Conservation (phyloP, 2,329 filamentous ascomycete genomes). For the Sarocladiaceae sp. region DNA sequence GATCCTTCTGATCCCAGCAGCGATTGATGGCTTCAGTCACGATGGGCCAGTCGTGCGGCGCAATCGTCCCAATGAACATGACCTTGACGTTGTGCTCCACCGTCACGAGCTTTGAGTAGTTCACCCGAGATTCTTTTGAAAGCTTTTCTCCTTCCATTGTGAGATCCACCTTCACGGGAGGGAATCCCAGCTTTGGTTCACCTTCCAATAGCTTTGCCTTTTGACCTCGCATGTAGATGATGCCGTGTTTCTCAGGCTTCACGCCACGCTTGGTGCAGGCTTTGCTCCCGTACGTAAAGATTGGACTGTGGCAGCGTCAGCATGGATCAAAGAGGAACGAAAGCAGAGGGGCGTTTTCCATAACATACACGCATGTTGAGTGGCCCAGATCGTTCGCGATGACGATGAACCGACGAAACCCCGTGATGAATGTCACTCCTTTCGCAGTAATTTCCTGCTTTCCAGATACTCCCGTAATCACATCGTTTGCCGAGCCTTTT, state of each 20-base stretch:
- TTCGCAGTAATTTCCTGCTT: constrained; percentile 26
- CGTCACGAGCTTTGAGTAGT: constrained; percentile 50
- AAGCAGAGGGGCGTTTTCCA: background rate
- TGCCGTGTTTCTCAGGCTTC: constrained; percentile 46
- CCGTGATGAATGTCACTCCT: constrained; percentile 37
- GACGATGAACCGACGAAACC: constrained; percentile 49
- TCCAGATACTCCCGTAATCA: constrained; percentile 24
- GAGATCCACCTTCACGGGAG: constrained; percentile 38
- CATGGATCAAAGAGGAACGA: background rate
- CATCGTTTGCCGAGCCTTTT: constrained; percentile 28
- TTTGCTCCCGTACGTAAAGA: constrained; percentile 47
- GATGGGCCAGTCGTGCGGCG: constrained; percentile 13
- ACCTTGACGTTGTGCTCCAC: constrained; percentile 53
- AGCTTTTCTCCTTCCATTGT: constrained; percentile 38
- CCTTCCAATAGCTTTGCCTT: constrained; percentile 24
- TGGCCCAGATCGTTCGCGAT: constrained; percentile 45
- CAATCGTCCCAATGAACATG: constrained; percentile 48
- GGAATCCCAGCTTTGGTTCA: constrained; percentile 44
- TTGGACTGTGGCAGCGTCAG: constrained; percentile 34
- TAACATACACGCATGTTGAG: constrained; percentile 49
- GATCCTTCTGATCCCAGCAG: constrained; percentile 43
- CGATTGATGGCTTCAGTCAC: constrained; percentile 40
- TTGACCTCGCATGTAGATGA: constrained; percentile 33
- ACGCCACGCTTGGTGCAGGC: constrained; percentile 48
- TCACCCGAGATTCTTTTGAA: constrained; percentile 45